Conservation (phyloP, 2,329 filamentous ascomycete genomes). For the Colletotrichum tropicicola region DNA sequence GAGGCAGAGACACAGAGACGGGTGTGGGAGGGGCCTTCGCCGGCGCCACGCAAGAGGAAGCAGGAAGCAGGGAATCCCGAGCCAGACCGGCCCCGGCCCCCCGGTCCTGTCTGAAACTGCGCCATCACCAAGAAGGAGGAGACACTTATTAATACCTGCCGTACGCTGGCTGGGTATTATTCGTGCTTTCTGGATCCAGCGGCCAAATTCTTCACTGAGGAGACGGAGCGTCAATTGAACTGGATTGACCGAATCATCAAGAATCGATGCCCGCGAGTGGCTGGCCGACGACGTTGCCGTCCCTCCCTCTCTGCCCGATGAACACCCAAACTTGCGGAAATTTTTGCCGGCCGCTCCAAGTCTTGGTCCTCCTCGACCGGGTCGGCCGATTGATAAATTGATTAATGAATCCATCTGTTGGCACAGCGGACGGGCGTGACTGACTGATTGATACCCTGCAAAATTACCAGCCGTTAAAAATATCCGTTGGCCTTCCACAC, state of each 20-base stretch:
- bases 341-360: neutral
- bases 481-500: neutral
- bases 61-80: slow-evolving; percentile 3
- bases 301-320: too few relatives aligned
- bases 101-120: slow-evolving; percentile 27
- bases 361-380: neutral
- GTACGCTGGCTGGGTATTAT: neutral
- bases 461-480: slow-evolving; percentile 23
- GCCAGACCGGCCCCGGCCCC: slow-evolving; percentile 11
- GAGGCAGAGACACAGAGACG: too few relatives aligned
- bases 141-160: neutral
- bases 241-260: too few relatives aligned
- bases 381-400: neutral
- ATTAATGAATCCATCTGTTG: neutral
- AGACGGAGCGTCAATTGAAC: too few relatives aligned
- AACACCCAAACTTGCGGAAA: neutral
- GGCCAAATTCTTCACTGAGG: slow-evolving; percentile 4
- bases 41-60: slow-evolving; percentile 2
- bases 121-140: slow-evolving; percentile 21
- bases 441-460: neutral
- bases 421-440: neutral
- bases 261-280: too few relatives aligned
- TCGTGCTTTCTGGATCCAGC: neutral
- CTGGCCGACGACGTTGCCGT: too few relatives aligned
- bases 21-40: neutral